Conservation (phyloP, 345 rosid species). For the Cardamine resedifolia region DNA sequence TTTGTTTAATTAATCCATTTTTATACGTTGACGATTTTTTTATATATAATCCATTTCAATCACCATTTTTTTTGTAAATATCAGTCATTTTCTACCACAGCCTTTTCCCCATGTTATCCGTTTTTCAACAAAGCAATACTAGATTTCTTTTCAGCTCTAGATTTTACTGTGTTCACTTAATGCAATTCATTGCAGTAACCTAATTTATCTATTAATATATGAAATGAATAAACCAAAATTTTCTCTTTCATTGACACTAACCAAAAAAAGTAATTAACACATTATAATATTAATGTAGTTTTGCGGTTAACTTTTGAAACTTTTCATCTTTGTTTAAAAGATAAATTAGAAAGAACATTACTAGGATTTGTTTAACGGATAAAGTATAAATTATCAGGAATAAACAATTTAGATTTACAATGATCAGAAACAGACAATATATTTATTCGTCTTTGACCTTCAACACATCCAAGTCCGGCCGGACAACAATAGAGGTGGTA, state of each 20-base stretch:
- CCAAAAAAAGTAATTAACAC: not conserved
- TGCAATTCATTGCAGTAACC: slow-evolving; percentile 18
- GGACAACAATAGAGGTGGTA: slow-evolving; percentile 2
- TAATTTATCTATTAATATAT: not conserved
- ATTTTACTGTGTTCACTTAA: slow-evolving; percentile 20
- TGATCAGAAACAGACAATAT: not conserved
- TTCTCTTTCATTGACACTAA: not conserved
- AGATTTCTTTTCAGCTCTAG: slow-evolving; percentile 19
- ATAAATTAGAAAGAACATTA: not conserved
- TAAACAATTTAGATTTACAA: not conserved
- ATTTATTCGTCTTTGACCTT: not conserved
- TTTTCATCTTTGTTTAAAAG: not conserved
- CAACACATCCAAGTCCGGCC: not conserved
- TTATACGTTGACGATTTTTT: not conserved
- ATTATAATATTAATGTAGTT: not conserved
- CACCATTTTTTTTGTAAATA: slow-evolving; percentile 1
- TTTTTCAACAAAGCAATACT: slow-evolving; percentile 17
- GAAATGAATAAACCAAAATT: not conserved
- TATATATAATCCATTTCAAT: not conserved
- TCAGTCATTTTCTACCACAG: slow-evolving; percentile 25
- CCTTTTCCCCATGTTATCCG: slow-evolving; percentile 25
- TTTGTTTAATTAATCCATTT: slow-evolving; percentile 17
- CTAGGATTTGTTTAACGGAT: not conserved
- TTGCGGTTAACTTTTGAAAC: not conserved
- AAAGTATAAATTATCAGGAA: not conserved